Evolutionary conservation across 805 yeast species (phyloP), one percentile per base, ranked within the genome.

Genomic region (Alloascoidea hylecoeti): DNA sequence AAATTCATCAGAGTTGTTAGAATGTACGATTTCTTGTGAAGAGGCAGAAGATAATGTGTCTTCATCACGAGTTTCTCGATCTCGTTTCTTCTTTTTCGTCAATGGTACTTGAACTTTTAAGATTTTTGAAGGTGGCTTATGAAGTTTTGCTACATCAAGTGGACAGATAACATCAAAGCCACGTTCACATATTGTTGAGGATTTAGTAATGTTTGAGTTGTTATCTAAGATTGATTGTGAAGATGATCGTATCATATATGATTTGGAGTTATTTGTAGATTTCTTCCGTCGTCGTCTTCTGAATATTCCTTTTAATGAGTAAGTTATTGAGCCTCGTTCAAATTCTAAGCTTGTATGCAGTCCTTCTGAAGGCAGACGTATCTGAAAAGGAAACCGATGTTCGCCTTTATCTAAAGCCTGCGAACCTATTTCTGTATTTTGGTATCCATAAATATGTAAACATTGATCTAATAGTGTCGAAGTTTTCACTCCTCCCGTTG

Each of bases 381-480:
- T 81, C 36, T 78, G 72, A 51, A 86, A 88, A 15, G 95, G 95
- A 52, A 88, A 86, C 27, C 83, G 59, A 56, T 86, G 96, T 50
- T 82, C 89, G 33, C 96, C 96, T 49, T 47, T 35, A 15, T 44
- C 47, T 9, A 49, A 39, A n/a, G n/a, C n/a, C n/a, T n/a, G n/a
- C n/a, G n/a, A n/a, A 5, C 15, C 37, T 16, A 27, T 16, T 9
- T 23, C 30, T 9, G 30, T n/a, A n/a, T 23, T 23, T n/a, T 23
- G 30, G 30, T 23, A 23, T 23, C 30, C 30, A 23, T 23, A 23
- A 9, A 23, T 23, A 9, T 23, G 13, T 9, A 23, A n/a, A n/a
- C 30, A n/a, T 9, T n/a, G 30, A n/a, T 23, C n/a, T 9, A 23
- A 9, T 9, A 23, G 9, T n/a, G 9, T 23, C 30, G n/a, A 9